Conservation (phyloP, 2,329 filamentous ascomycete genomes). For the Saccharata proteae region DNA sequence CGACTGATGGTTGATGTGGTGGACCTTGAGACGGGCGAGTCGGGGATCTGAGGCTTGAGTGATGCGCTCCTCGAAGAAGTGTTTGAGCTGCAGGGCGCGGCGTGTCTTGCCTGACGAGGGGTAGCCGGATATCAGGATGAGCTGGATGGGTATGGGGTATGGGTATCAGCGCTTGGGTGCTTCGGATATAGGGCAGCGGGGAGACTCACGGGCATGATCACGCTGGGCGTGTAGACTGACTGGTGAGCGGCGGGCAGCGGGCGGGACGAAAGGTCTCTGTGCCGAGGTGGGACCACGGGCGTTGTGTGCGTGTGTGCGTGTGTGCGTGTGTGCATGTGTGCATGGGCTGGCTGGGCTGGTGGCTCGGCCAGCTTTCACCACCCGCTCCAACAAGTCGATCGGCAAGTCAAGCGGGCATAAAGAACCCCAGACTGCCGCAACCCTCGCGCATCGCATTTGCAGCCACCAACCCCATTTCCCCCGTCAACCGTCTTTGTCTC, state of each 20-base stretch:
- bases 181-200: neutral
- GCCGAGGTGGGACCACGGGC: no score
- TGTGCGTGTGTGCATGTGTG: no score
- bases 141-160: constrained; percentile 30
- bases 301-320: no score
- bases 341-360: no score
- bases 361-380: no score
- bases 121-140: constrained; percentile 50
- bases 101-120: constrained; percentile 52
- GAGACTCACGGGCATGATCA: constrained; percentile 11
- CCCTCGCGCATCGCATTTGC: constrained; percentile 4
- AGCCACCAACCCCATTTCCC: constrained; percentile 1
- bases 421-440: constrained; percentile 1
- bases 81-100: constrained; percentile 50
- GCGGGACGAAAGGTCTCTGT: neutral
- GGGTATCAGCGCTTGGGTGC: neutral
- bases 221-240: neutral
- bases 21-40: constrained; percentile 47
- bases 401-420: no score
- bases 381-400: no score
- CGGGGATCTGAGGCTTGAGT: constrained; percentile 33
- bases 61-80: constrained; percentile 51
- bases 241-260: neutral
- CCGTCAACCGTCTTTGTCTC: neutral
- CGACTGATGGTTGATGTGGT: constrained; percentile 62